phyloP scores from a whole-genome alignment of 1,284 basidiomycete genomes.

The Amanita bisporigera region DNA sequence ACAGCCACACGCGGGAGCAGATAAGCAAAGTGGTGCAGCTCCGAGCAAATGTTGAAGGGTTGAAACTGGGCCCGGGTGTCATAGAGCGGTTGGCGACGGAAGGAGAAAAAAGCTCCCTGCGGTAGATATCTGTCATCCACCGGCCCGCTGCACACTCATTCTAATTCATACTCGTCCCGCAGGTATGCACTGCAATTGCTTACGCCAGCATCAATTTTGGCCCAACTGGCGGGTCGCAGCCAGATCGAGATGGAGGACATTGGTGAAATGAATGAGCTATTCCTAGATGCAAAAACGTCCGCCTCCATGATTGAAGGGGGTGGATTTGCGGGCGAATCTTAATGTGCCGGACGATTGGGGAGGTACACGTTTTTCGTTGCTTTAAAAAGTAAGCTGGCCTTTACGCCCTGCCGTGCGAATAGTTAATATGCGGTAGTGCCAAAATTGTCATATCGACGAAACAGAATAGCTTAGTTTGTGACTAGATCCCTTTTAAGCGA shows the following conservation, averaged over 20 bases:
- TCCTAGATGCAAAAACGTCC: constrained; percentile 91
- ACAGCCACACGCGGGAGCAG: constrained; percentile 84
- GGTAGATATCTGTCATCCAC: constrained; percentile 53
- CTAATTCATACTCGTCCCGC: constrained; percentile 10
- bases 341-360: neutral
- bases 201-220: constrained; percentile 91
- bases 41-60: constrained; percentile 86
- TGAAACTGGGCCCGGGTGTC: constrained; percentile 79
- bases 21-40: constrained; percentile 89
- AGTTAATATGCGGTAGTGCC: neutral
- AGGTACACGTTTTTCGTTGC: neutral
- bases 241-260: constrained; percentile 91
- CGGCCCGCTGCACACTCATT: neutral
- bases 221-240: constrained; percentile 74
- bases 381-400: neutral
- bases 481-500: neutral
- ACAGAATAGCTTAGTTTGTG: neutral
- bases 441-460: neutral
- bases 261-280: constrained; percentile 90
- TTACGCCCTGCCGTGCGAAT: neutral
- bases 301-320: constrained; percentile 60
- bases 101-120: constrained; percentile 84
- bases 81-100: constrained; percentile 83
- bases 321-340: constrained; percentile 43
- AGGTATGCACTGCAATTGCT: constrained; percentile 94